Base-by-base conservation (phyloP, 371 early-diverging fungal species). In the Mucor sp. region DNA sequence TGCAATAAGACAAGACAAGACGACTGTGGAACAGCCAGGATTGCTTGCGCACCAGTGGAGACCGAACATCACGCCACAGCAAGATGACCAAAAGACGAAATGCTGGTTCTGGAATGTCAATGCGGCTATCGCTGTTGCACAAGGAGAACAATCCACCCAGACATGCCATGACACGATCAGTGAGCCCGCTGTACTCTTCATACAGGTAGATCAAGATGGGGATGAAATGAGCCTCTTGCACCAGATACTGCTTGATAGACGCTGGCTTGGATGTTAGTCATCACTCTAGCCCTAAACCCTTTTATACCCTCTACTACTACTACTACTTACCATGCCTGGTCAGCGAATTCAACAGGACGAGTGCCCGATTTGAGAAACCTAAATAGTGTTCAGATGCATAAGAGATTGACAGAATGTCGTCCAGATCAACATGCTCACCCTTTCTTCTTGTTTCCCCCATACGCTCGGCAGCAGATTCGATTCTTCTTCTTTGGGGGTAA, bases 141-240 rank as follows among this genome's bases (percentile, higher is more conserved):
- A 50, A 39, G 0, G 68, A 44, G 57, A 72, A 67, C 56, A 83
- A 57, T 7, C 68, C 67, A 9, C 80, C 83, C 6, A 83, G 33
- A n/a, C 80, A 83, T 0, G 69, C 66, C 63, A 80, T 60, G 7
- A 74, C 68, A 50, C 71, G 71, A 19, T 80, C 80, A 3, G 76
- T 48, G 25, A 77, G 53, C 6, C 68, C 66, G 12, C 67, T 72
- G n/a, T 67, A 66, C 17, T 74, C 61, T 58, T 79, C 79, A 43
- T 71, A 72, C 27, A 83, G 39, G 25, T 80, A 79, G 19, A 76
- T 47, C 62, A 83, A 60, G 14, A 79, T 67, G 41, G 76, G 72
- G 7, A 83, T 70, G 50, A 83, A 71, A 17, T 71, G 58, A 37
- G 75, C 39, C 15, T 80, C 70, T 21, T 74, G 65, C 8, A 80